Base-by-base conservation (phyloP, 495 filamentous ascomycete genomes). In the Arthonia radiata region DNA sequence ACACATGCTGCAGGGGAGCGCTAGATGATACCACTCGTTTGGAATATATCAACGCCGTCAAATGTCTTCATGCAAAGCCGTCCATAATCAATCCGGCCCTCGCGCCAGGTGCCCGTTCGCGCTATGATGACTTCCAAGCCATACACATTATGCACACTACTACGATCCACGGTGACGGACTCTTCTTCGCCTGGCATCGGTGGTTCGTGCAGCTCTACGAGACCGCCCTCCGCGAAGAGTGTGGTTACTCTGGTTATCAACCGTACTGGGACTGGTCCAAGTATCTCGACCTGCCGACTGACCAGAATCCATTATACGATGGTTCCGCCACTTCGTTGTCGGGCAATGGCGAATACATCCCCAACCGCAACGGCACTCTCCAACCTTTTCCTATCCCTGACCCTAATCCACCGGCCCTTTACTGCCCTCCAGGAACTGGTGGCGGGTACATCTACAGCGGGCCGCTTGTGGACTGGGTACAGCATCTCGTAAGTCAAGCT, bases 41-140 rank as follows among this genome's bases (percentile, higher is more conserved):
- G 21, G 43, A 43, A 8, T 78, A 71, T 35, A 68, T 67, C 31
- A 42, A 58, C 15, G 65, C 74, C 1, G 60, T 78, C 14, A 51
- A 61, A 26, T 80, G 74, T 37, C 38, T 81, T 4, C 55, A 62
- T 34, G 33, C 29, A 5, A 39, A 54, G 34, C 60, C 68, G 0
- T 35, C 64, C 1, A 55, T 41, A 11, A 59, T 54, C 2, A 41
- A 56, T 1, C 24, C 46, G 1, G 27, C 31, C 4, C 28, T 49
- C 3, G 57, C 56, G 26, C 29, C 54, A 29, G 62, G 63, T 21
- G 57, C 59, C 2, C 55, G 43, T 40, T 59, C 48, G 37, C 53
- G 66, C 11, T 73, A 61, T 35, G 73, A 80, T 48, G 72, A 80
- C 40, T 78, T 79, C 37, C 52, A 68, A 21, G 66, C 56, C 8